Base-by-base conservation (phyloP, 306 rosid genomes). In the Pterocarpus macrocarpus region DNA sequence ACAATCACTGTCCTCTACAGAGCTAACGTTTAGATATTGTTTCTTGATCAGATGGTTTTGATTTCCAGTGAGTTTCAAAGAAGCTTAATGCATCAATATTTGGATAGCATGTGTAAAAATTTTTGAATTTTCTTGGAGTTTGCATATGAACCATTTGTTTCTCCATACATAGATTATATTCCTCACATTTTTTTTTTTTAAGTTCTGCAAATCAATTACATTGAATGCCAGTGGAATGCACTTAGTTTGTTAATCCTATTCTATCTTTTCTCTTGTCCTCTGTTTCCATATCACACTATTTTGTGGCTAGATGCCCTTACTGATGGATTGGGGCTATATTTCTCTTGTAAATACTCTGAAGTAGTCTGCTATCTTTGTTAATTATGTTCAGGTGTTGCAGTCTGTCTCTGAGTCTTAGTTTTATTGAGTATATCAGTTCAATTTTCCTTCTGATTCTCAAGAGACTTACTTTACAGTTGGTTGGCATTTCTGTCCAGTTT, bases 401-500 rank as follows among this genome's bases (percentile, higher is more conserved):
- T 73, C 11, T 80, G 69, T 71, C 44, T 35, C 41, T 14, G 49
- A 57, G 70, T 57, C 58, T 36, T 58, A 33, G 28, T 76, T 66
- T 58, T 71, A 57, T 71, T 61, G 66, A 64, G 66, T 68, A n/a
- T 58, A 10, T 75, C 57, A 8, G 32, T 67, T 50, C 70, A 53
- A 39, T 43, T 62, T 75, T 61, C 39, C 34, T 30, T 80, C 36
- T 76, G 57, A 76, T 84, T 71, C 70, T 17, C 7, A 36, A 61
- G 38, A 52, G 55, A 52, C 77, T 77, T 58, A 58, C 28, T 59
- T 84, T 66, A 67, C 75, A 77, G 44, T 81, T 80, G 79, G 11
- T 65, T 85, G 61, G 75, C 76, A 78, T 81, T 72, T 45, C 73
- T 81, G 75, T 85, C 71, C 89, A 90, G 97, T 87, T 87, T 95